Percentiles rank a stretch among this genome's conserved stretches.
phyloP scores from a whole-genome alignment of 2,329 filamentous ascomycete species.

The Pezicula neosporulosa region DNA sequence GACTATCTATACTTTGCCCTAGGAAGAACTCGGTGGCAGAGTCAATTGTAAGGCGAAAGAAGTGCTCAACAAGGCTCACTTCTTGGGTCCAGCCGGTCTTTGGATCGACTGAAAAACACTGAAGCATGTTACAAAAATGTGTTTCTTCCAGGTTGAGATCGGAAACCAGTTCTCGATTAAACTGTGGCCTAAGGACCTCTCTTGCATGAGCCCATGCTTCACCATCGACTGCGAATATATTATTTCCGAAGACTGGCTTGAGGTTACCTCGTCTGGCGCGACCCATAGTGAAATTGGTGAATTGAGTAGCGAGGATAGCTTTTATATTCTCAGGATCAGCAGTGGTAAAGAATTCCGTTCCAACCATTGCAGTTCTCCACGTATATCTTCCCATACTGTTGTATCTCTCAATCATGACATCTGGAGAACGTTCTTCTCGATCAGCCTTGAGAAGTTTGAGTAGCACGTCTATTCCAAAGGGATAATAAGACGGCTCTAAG shows the following conservation, averaged over 20 bases:
- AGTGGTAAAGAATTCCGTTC: neutral
- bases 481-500: neutral
- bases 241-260: slow-evolving; percentile 45
- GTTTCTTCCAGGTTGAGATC: slow-evolving; percentile 38
- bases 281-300: slow-evolving; percentile 48
- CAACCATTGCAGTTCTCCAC: neutral
- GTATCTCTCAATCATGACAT: neutral
- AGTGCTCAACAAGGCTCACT: slow-evolving; percentile 56
- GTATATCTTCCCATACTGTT: neutral
- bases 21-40: slow-evolving; percentile 41
- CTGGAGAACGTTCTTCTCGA: neutral
- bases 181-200: slow-evolving; percentile 34
- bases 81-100: slow-evolving; percentile 30
- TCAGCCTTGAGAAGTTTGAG: neutral
- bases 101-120: slow-evolving; percentile 37
- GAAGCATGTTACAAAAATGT: no score
- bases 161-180: slow-evolving; percentile 37
- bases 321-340: slow-evolving; percentile 49
- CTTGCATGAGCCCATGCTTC: slow-evolving; percentile 38
- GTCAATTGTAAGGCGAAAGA: slow-evolving; percentile 41
- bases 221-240: slow-evolving; percentile 51
- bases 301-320: slow-evolving; percentile 48
- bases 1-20: slow-evolving; percentile 44
- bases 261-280: slow-evolving; percentile 36
- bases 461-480: neutral